Conservation (phyloP, 306 rosid genomes). For the Begonia loranthoides region DNA sequence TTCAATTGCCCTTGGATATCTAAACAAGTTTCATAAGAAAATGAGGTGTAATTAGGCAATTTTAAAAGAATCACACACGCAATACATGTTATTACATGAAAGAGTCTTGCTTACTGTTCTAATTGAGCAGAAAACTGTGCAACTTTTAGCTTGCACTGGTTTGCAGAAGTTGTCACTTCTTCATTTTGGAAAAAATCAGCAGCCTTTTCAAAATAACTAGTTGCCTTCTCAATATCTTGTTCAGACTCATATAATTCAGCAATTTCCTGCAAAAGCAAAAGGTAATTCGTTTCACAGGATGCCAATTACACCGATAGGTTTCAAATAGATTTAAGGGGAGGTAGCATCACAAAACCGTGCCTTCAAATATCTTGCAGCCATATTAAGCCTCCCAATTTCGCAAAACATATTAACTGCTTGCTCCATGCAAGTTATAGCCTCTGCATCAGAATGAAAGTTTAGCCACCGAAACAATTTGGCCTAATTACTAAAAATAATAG, state of each 20-base stretch:
- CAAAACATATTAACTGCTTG: constrained; percentile 65
- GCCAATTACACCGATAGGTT: no score
- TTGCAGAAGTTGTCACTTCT: constrained; percentile 77
- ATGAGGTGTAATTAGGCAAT: no score
- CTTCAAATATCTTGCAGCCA: constrained; percentile 96
- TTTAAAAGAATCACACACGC: no score
- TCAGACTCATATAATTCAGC: constrained; percentile 87
- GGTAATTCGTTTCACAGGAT: constrained; percentile 5
- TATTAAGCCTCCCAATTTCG: constrained; percentile 93
- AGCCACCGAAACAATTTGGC: no score
- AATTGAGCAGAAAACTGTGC: constrained; percentile 89
- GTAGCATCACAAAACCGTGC: constrained; percentile 20
- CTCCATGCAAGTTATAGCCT: constrained; percentile 69
- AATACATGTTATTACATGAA: neutral
- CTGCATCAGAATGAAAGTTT: constrained; percentile 20
- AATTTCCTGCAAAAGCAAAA: constrained; percentile 49
- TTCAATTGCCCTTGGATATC: constrained; percentile 69
- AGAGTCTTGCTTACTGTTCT: constrained; percentile 56
- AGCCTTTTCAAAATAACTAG: constrained; percentile 66
- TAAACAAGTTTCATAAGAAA: constrained; percentile 13
- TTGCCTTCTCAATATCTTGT: constrained; percentile 67
- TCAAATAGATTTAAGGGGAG: neutral
- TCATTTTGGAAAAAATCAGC: constrained; percentile 87
- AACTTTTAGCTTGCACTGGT: constrained; percentile 92
- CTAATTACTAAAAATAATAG: no score